phyloP scores from a whole-genome alignment of 495 filamentous ascomycete species.

The Daldinia grandis region DNA sequence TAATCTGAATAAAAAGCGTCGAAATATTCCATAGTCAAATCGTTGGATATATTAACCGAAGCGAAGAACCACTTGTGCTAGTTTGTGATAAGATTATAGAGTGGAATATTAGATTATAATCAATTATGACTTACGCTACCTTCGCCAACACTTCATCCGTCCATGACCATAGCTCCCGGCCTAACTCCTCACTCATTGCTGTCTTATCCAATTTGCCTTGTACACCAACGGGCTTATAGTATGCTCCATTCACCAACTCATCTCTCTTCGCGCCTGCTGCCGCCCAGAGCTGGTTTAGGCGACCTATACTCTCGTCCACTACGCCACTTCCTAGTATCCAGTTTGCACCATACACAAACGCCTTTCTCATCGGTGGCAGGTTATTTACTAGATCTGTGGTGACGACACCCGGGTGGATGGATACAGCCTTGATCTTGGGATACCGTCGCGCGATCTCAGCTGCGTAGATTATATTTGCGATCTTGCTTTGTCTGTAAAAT shows the following conservation, averaged over 20 bases:
- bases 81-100: background rate
- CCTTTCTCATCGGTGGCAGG: constrained; percentile 39
- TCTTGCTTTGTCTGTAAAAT: constrained; percentile 57
- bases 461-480: constrained; percentile 58
- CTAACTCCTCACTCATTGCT: constrained; percentile 59
- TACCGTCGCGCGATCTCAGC: constrained; percentile 54
- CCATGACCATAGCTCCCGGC: constrained; percentile 66
- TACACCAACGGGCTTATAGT: constrained; percentile 65
- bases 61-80: background rate
- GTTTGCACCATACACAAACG: constrained; percentile 43
- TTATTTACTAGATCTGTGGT: constrained; percentile 61
- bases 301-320: constrained; percentile 54
- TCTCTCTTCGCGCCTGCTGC: constrained; percentile 51
- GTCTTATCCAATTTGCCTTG: constrained; percentile 38
- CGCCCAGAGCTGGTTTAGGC: constrained; percentile 69
- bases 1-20: background rate
- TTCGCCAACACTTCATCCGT: constrained; percentile 61
- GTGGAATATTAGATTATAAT: background rate
- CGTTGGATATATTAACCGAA: too few species aligned
- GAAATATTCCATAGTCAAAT: background rate
- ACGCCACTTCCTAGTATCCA: constrained; percentile 30
- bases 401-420: constrained; percentile 73
- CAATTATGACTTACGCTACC: background rate
- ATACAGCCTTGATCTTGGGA: constrained; percentile 63
- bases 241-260: constrained; percentile 53